phyloP scores from a whole-genome alignment of 2,329 filamentous ascomycete genomes.

The Cryphonectria nitschkei region DNA sequence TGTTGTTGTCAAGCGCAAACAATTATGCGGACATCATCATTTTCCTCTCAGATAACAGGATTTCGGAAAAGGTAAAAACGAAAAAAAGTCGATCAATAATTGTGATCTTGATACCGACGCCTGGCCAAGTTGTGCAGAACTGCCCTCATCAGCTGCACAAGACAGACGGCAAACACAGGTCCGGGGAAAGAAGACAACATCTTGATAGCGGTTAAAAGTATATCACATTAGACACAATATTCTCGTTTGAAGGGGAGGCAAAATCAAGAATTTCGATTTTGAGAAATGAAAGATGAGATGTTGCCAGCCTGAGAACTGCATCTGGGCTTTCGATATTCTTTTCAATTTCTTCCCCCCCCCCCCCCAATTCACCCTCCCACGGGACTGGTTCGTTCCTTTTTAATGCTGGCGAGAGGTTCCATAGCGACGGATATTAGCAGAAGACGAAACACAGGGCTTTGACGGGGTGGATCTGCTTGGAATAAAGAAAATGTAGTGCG shows the following conservation, averaged over 20 bases:
- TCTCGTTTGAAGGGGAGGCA: neutral
- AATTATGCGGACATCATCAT: neutral
- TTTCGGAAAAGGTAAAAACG: no score
- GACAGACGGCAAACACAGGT: slow-evolving; percentile 11
- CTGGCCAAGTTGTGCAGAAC: slow-evolving; percentile 5
- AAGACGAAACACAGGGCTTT: slow-evolving; percentile 14
- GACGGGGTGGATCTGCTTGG: neutral
- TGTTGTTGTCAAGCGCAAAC: neutral
- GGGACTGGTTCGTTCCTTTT: slow-evolving; percentile 9
- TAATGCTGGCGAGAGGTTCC: neutral
- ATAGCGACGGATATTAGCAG: neutral
- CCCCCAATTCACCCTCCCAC: no score
- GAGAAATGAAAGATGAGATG: neutral
- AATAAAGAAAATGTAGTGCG: slow-evolving; percentile 7
- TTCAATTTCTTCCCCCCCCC: no score
- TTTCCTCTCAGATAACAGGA: neutral
- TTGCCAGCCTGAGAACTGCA: neutral
- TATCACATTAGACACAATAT: neutral
- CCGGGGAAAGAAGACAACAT: slow-evolving; percentile 14
- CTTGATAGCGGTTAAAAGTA: neutral
- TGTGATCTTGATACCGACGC: neutral
- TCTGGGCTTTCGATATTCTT: neutral
- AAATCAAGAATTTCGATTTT: neutral
- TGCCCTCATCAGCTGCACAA: slow-evolving; percentile 12
- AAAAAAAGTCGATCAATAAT: no score